Base-by-base conservation (phyloP, 495 filamentous ascomycete species). In the Penicillium paradoxum region DNA sequence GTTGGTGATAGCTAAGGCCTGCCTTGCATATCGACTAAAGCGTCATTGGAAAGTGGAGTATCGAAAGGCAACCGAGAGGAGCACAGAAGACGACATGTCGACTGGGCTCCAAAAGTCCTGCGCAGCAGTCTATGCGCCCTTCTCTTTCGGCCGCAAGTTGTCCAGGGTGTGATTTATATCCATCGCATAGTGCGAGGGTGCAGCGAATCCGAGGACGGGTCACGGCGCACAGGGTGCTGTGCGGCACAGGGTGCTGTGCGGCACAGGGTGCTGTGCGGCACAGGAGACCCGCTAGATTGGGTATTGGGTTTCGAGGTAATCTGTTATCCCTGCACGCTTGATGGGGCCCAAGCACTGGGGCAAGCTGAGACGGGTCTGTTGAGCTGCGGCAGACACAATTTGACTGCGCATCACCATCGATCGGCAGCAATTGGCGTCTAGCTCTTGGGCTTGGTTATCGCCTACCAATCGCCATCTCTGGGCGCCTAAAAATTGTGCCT, bases 361-460 rank as follows among this genome's bases (percentile, higher is more conserved):
- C 46, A 42, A 17, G 21, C 30, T 11, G 10, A 33, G 21, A 32
- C 29, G 27, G 30, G 34, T n/a, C 22, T 39, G 44, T 27, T 44
- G 32, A 46, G 19, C 29, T 55, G 32, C 32, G 47, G 54, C 15
- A 29, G 29, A n/a, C 27, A 37, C 4, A 29, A 24, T 44, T n/a
- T 55, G 46, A 27, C 33, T 56, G 44, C 44, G 42, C 56, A 56
- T 45, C 6, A 50, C 25, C 13, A 37, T 25, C 39, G 55, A 58
- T 56, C 59, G 53, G 40, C 54, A 53, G 30, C 4, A 43, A 38
- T 42, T 55, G 60, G 63, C 63, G 60, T 65, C 50, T 58, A 58
- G 39, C 34, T 25, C 45, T 6, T 37, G 21, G 37, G 45, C 45
- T 47, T 56, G 43, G 51, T 54, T 45, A 45, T 40, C 47, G 54